These are phyloP conservation scores for Eragrostis tef DNA, from an alignment of 202 grass and related monocot species.

Conservation along the genomic window DNA sequence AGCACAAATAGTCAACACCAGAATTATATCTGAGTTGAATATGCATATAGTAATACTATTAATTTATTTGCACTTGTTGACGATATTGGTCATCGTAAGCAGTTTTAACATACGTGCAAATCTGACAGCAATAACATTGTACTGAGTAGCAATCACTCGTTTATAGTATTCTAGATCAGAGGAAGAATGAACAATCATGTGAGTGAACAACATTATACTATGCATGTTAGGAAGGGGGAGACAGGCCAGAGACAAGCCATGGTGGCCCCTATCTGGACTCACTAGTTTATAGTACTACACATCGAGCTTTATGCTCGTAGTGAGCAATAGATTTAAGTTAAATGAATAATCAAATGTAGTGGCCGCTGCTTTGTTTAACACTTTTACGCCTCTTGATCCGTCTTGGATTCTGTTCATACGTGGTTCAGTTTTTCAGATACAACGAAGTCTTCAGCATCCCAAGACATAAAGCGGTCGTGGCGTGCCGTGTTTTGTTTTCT, in stretches of 20 bases:
- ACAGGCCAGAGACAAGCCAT: conserved; percentile 57
- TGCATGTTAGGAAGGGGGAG: conserved; percentile 31
- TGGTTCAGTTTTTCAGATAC: background rate
- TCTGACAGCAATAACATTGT: too few species aligned
- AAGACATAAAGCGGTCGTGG: conserved; percentile 7
- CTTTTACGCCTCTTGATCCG: conserved; percentile 25
- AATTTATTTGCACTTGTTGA: background rate
- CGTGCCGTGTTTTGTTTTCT: background rate
- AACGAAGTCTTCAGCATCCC: conserved; percentile 20
- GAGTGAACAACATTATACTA: too few species aligned
- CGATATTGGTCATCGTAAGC: background rate
- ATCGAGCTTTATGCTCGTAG: conserved; percentile 27
- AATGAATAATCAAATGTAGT: conserved; percentile 24
- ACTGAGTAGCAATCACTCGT: background rate
- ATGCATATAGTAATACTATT: background rate
- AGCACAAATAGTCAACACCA: too few species aligned
- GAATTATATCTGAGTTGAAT: too few species aligned
- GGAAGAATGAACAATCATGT: too few species aligned
- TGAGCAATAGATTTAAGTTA: background rate
- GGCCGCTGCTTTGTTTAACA: conserved; percentile 13
- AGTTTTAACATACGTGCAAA: background rate
- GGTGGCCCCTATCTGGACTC: conserved; percentile 61
- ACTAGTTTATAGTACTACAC: conserved; percentile 16
- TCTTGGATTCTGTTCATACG: conserved; percentile 49
- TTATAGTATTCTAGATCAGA: too few species aligned